These are phyloP conservation scores for Metrosideros polymorpha DNA, from an alignment of 441 rosid species.

Conservation along the genomic window DNA sequence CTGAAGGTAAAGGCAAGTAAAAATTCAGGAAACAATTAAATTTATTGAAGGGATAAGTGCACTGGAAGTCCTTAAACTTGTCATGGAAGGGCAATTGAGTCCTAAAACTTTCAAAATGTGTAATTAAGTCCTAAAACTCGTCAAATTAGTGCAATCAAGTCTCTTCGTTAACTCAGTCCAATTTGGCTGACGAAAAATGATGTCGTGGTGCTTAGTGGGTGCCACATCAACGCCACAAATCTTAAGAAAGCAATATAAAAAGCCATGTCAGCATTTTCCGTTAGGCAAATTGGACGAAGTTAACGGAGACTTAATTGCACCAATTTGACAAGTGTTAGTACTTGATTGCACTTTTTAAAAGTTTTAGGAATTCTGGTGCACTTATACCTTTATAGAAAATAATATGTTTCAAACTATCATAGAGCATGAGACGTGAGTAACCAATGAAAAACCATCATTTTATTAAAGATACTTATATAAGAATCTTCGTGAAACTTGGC, in stretches of 20 bases:
- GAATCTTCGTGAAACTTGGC: background rate
- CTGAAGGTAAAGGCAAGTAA: background rate
- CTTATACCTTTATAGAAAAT: background rate
- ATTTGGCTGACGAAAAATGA: background rate
- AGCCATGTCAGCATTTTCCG: background rate
- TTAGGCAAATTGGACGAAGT: background rate
- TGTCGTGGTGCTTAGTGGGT: background rate
- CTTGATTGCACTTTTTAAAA: too few relatives aligned
- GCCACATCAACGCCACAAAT: background rate
- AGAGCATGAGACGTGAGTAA: background rate
- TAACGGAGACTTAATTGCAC: background rate
- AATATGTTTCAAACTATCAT: background rate
- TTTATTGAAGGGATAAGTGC: background rate
- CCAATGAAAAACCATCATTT: background rate
- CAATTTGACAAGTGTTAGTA: too few relatives aligned
- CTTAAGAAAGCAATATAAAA: background rate
- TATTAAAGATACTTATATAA: background rate
- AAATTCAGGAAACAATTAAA: background rate
- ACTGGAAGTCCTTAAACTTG: background rate
- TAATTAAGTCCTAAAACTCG: background rate
- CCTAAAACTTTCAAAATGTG: background rate
- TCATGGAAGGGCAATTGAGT: background rate
- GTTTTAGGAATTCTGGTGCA: background rate
- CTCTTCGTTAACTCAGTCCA: background rate
- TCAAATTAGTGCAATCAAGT: background rate